Conservation (phyloP, 176 grass and related monocot genomes). For the Cymbopogon citratus region DNA sequence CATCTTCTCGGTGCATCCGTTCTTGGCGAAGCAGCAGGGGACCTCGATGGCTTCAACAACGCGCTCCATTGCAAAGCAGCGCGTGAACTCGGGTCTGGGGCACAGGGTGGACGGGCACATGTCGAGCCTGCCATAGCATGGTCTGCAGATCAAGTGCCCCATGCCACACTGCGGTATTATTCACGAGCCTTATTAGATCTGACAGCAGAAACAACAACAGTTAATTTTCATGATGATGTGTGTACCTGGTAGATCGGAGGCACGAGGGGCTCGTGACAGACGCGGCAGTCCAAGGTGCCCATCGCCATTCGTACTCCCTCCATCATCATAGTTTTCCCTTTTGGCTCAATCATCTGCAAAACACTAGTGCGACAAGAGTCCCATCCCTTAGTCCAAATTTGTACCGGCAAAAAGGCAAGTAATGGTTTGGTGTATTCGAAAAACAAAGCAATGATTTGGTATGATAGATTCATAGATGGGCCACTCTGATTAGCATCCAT, state of each 20-base stretch:
- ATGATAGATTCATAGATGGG: background rate
- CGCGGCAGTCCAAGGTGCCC: background rate
- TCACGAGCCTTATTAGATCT: too few species aligned
- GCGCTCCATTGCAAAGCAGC: background rate
- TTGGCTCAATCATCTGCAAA: slow-evolving; percentile 1
- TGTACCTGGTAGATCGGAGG: background rate
- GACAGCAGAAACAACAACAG: too few species aligned
- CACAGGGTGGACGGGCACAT: background rate
- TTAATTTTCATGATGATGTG: background rate
- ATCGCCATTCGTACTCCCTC: background rate
- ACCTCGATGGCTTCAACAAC: too few species aligned
- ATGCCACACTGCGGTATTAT: background rate
- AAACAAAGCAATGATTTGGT: background rate
- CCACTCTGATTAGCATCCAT: background rate
- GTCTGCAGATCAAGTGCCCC: slow-evolving; percentile 11
- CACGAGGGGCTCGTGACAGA: background rate
- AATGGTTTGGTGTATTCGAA: too few species aligned
- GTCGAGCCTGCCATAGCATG: too few species aligned
- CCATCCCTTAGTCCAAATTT: background rate
- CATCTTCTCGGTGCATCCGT: background rate
- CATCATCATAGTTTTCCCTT: background rate
- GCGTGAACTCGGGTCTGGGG: background rate
- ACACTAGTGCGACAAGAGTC: background rate
- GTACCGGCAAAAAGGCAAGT: too few species aligned
- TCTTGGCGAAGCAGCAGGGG: too few species aligned